phyloP scores from a whole-genome alignment of 2,329 filamentous ascomycete genomes.

The Epichloe sibirici region DNA sequence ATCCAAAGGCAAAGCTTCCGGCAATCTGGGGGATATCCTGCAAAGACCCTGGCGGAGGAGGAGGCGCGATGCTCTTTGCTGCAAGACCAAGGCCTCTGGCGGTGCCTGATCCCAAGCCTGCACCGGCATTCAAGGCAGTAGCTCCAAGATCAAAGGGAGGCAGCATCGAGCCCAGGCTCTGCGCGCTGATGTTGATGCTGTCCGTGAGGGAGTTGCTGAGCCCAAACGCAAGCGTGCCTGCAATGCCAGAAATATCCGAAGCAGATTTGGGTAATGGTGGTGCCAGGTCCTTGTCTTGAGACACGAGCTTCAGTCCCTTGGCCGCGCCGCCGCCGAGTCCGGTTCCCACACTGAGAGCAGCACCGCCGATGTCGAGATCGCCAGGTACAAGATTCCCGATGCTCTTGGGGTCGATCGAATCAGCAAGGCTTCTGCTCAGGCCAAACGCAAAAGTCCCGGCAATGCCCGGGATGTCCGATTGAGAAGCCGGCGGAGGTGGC shows the following conservation, averaged over 20 bases:
- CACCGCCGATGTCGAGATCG: conserved; percentile 3
- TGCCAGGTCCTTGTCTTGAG: neutral
- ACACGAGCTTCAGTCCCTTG: conserved; percentile 1
- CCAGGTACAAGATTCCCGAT: neutral
- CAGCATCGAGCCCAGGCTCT: conserved; percentile 3
- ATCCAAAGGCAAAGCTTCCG: conserved; percentile 12
- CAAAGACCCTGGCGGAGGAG: conserved; percentile 1
- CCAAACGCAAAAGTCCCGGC: conserved; percentile 3
- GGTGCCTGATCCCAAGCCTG: conserved; percentile 10
- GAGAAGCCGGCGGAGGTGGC: neutral
- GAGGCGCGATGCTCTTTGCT: conserved; percentile 5
- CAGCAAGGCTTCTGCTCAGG: neutral
- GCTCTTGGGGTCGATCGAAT: neutral
- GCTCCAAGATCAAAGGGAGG: conserved; percentile 6
- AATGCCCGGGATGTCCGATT: conserved; percentile 3
- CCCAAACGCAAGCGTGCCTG: conserved; percentile 2
- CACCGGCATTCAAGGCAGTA: conserved; percentile 8
- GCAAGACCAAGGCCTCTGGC: conserved; percentile 10
- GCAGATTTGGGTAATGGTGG: neutral
- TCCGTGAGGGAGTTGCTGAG: conserved; percentile 2
- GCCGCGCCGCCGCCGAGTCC: conserved; percentile 9
- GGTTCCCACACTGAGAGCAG: conserved; percentile 7
- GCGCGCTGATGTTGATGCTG: conserved; percentile 5
- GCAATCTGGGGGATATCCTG: conserved; percentile 10
- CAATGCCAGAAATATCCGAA: conserved; percentile 4